phyloP scores from a whole-genome alignment of 257 asterid species.

The Solanum chmielewskii region DNA sequence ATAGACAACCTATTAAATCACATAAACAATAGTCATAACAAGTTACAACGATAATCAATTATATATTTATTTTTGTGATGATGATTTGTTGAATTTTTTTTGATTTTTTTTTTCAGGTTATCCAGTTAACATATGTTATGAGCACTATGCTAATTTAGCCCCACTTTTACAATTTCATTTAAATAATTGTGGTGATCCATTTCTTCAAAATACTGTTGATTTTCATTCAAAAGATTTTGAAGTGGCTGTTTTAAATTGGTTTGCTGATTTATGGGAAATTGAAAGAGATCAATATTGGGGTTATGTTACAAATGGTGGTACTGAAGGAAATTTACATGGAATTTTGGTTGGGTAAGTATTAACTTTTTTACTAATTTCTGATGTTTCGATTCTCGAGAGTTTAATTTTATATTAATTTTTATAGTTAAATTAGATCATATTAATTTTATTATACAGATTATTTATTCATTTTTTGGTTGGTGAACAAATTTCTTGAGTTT shows the following conservation, averaged over 20 bases:
- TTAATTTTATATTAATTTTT: neutral
- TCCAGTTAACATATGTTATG: constrained; percentile 1
- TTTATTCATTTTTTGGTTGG: neutral
- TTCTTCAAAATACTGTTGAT: neutral
- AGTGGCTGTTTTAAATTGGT: constrained; percentile 16
- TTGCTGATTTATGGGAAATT: constrained; percentile 12
- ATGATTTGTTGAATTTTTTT: neutral
- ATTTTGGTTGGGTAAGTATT: constrained; percentile 7
- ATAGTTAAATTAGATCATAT: too few relatives aligned
- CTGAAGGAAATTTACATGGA: constrained; percentile 16
- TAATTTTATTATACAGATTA: too few relatives aligned
- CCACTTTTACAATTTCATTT: constrained; percentile 4
- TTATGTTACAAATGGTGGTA: constrained; percentile 16
- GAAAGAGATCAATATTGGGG: constrained; percentile 15
- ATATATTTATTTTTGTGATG: neutral
- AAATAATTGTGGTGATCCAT: constrained; percentile 8
- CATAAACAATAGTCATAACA: neutral
- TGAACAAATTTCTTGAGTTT: neutral
- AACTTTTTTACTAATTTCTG: neutral
- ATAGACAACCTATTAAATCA: neutral
- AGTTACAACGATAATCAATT: neutral
- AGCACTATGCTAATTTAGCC: neutral
- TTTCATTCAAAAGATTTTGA: constrained; percentile 14
- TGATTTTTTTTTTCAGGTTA: neutral
- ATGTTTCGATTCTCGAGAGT: neutral